A percentile compares a stretch with the other conserved stretches of the same genome.
Conservation (phyloP, 495 filamentous ascomycete species). For the Cercophora newfieldiana region DNA sequence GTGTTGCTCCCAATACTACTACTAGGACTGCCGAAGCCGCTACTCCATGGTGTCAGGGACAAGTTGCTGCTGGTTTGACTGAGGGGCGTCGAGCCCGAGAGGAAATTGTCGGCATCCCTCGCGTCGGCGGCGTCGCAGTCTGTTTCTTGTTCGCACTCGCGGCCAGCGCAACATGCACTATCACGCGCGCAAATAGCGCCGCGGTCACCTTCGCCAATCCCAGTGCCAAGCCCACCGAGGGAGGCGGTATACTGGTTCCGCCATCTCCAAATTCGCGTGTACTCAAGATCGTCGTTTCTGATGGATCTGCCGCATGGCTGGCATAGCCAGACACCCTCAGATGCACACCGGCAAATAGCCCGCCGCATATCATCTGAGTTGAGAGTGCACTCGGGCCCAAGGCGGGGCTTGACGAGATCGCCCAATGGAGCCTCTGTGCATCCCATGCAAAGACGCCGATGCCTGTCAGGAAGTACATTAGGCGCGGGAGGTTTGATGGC, state of each 20-base stretch:
- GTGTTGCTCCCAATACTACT: constrained; percentile 1
- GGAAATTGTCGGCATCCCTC: constrained; percentile 31
- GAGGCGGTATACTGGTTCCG: constrained; percentile 79
- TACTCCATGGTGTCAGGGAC: background rate
- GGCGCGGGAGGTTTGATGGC: constrained; percentile 71
- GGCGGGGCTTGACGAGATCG: constrained; percentile 36
- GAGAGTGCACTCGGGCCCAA: constrained; percentile 28
- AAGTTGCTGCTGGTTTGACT: constrained; percentile 9
- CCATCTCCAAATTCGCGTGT: constrained; percentile 80
- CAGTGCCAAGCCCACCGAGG: constrained; percentile 78
- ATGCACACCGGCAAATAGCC: constrained; percentile 65
- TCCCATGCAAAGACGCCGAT: constrained; percentile 73
- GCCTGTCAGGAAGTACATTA: constrained; percentile 61
- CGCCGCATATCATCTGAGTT: constrained; percentile 51
- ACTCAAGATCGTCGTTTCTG: constrained; percentile 67
- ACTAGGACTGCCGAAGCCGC: constrained; percentile 7
- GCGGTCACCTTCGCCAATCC: constrained; percentile 83
- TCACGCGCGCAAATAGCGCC: constrained; percentile 82
- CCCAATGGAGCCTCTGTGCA: constrained; percentile 68
- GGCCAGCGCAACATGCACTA: constrained; percentile 64
- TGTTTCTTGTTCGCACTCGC: constrained; percentile 74
- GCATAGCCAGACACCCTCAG: constrained; percentile 73
- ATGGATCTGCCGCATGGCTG: constrained; percentile 72
- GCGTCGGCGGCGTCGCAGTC: constrained; percentile 73
- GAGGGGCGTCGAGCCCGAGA: background rate